A percentile compares a stretch with the other conserved stretches of the same genome.
These are phyloP conservation scores for Teunomyces aglyptinius DNA, from an alignment of 805 yeast genomes.

Conservation along the genomic window DNA sequence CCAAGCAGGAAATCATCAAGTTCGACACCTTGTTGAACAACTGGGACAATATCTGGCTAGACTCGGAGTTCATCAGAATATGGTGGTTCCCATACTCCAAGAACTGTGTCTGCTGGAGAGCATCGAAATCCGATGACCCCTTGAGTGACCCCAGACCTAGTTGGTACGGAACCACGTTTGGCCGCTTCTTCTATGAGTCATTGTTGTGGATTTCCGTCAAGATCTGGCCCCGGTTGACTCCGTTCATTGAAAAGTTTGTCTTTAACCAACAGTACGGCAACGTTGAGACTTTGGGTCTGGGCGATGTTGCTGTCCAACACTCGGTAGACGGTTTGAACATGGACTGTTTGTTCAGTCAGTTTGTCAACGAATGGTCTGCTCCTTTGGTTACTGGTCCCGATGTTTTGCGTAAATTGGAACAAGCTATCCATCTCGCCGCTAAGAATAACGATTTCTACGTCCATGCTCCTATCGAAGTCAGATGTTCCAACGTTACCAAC, in stretches of 20 bases:
- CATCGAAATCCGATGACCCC: conserved; percentile 67
- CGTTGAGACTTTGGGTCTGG: conserved; percentile 62
- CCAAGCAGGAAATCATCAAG: conserved; percentile 76
- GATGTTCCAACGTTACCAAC: conserved; percentile 83
- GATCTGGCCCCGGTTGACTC: conserved; percentile 73
- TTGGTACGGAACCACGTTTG: conserved; percentile 82
- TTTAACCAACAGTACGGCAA: conserved; percentile 82
- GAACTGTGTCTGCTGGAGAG: conserved; percentile 89
- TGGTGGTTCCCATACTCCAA: conserved; percentile 98
- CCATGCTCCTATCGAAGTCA: conserved; percentile 93
- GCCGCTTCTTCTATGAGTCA: conserved; percentile 77
- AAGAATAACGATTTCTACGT: conserved; percentile 65
- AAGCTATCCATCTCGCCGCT: conserved; percentile 61
- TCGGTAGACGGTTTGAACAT: conserved; percentile 87
- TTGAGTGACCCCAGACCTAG: conserved; percentile 63
- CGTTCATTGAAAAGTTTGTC: conserved; percentile 79
- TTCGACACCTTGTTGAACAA: conserved; percentile 68
- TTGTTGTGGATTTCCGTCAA: conserved; percentile 78
- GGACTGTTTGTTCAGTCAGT: conserved; percentile 94
- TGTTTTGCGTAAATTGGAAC: conserved; percentile 60
- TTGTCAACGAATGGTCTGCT: conserved; percentile 96
- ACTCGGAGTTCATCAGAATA: conserved; percentile 84
- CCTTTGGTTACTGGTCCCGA: conserved; percentile 79
- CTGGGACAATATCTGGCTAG: conserved; percentile 83
- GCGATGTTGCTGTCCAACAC: conserved; percentile 66